Evolutionary conservation across 2,329 filamentous ascomycete species (phyloP).

Genomic region (Colletotrichum liriopes): DNA sequence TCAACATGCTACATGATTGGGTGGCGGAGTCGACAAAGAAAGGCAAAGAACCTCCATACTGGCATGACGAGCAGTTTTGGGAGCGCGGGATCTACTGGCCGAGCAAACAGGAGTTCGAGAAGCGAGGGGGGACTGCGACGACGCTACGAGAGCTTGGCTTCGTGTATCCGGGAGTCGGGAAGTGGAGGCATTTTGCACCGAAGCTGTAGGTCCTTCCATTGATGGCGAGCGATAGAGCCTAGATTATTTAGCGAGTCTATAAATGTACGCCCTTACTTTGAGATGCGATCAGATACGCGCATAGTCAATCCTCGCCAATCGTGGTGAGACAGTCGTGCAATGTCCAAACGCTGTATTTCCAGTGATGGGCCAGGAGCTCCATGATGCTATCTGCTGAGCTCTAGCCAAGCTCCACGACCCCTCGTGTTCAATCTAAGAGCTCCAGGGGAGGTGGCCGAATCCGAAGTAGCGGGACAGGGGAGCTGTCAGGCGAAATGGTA

Average conservation of each 20-base stretch:
- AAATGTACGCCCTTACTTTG: background rate
- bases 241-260: conserved; percentile 1
- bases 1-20: conserved; percentile 79
- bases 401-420: conserved; percentile 23
- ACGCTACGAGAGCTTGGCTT: conserved; percentile 64
- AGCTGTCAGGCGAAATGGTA: conserved; percentile 39
- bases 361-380: conserved; percentile 4
- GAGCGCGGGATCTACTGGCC: conserved; percentile 76
- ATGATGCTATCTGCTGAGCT: conserved; percentile 1
- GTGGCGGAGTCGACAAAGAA: conserved; percentile 63
- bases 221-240: background rate
- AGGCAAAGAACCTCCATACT: conserved; percentile 79
- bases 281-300: background rate
- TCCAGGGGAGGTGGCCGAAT: conserved; percentile 38
- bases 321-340: conserved; percentile 17
- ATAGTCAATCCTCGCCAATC: background rate
- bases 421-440: conserved; percentile 42
- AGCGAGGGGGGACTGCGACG: conserved; percentile 74
- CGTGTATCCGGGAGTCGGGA: conserved; percentile 40
- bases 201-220: conserved; percentile 15
- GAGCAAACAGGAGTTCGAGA: conserved; percentile 81
- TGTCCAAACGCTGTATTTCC: background rate
- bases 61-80: conserved; percentile 82
- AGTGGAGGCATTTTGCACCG: conserved; percentile 18
- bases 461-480: conserved; percentile 38